Base-by-base conservation (phyloP, 306 rosid species). In the Gastrolobium villosum region DNA sequence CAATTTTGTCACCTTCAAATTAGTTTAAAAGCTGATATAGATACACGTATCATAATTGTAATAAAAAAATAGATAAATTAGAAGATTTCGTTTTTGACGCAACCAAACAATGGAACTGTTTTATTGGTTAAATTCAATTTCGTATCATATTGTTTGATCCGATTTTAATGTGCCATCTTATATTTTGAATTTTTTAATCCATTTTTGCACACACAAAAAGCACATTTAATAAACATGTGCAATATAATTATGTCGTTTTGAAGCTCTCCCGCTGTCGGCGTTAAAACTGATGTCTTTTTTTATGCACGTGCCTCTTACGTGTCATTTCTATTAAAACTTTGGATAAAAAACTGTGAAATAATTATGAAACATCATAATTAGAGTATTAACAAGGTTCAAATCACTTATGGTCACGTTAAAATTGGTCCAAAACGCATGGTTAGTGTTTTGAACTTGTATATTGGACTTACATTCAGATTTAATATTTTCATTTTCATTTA, bases 221-320 rank as follows among this genome's bases (percentile, higher is more conserved):
- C 10, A 28, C 5, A 10, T 1, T 66, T 66, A 30, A 68, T 56
- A 28, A 3, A 46, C 74, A 68, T 14, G 75, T 36, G 14, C 75
- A 69, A 39, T 13, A 69, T 48, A 69, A 69, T 34, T 14, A 49
- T 49, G 61, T 49, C 61, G 46, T 49, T 67, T 32, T 69, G 43
- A 37, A 49, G 44, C 13, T 6, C 34, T 69, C 31, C n/a, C 39
- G 26, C 59, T 49, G 57, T 45, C 71, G 37, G 71, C 36, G 9
- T 65, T 44, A 66, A 66, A 44, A 10, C 10, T 65, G 13, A 26
- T 65, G 50, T 10, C 8, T 41, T 44, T 6, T 5, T 40, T 10
- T 10, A 9, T 26, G 34, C 54, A 66, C 72, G 55, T 66, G 55
- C 55, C 52, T 39, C 20, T 44, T 26, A 26, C 36, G 13, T 65